Percentiles rank a stretch among this genome's conserved stretches.
These are phyloP conservation scores for Ochetophila trinervis DNA, from an alignment of 306 rosid genomes.

Conservation along the genomic window DNA sequence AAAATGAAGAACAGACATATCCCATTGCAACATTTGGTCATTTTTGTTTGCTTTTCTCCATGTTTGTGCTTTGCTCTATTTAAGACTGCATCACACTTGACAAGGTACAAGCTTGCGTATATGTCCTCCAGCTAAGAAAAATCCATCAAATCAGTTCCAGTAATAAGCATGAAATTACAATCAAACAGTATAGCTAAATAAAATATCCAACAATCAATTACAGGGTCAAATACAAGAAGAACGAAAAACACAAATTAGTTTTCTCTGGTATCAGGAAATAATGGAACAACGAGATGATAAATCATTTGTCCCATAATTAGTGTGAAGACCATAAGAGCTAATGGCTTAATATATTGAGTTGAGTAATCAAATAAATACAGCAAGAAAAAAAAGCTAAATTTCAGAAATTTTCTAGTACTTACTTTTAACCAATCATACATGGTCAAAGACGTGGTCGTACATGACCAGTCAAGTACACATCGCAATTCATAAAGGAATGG, in stretches of 20 bases:
- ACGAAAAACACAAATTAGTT: too few species aligned
- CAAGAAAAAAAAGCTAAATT: neutral
- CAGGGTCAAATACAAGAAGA: too few species aligned
- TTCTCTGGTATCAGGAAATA: too few species aligned
- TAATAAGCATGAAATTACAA: conserved; percentile 19
- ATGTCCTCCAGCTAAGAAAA: conserved; percentile 89
- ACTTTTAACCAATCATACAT: conserved; percentile 99
- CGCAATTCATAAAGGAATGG: conserved; percentile 97
- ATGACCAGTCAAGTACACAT: conserved; percentile 98
- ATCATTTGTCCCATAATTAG: too few species aligned
- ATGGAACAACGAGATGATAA: too few species aligned
- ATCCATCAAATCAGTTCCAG: conserved; percentile 28
- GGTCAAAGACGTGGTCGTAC: conserved; percentile 94
- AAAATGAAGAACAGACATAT: conserved; percentile 85
- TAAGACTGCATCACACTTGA: conserved; percentile 86
- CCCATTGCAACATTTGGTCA: conserved; percentile 97
- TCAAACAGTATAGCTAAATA: neutral
- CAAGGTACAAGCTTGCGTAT: conserved; percentile 94
- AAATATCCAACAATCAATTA: too few species aligned
- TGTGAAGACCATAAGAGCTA: too few species aligned
- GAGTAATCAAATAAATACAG: neutral
- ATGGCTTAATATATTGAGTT: too few species aligned
- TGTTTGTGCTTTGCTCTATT: conserved; percentile 88
- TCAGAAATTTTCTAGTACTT: conserved; percentile 31
- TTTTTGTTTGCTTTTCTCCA: conserved; percentile 79